phyloP scores from a whole-genome alignment of 2,329 filamentous ascomycete species.

The Arachnomyces sp. region DNA sequence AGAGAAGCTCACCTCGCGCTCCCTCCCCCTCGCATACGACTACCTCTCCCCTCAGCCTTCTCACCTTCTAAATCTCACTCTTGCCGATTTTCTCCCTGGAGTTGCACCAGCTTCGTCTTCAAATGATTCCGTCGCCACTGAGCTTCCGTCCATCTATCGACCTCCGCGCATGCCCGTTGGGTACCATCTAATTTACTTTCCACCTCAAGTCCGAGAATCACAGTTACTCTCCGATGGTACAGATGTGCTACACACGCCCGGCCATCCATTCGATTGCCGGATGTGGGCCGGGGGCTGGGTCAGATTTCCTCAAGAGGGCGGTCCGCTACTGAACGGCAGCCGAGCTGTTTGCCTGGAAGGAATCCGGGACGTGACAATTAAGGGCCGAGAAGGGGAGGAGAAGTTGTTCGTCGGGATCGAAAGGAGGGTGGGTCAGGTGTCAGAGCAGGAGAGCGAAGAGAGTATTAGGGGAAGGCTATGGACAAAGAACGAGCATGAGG shows the following conservation, averaged over 20 bases:
- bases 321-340: conserved; percentile 24
- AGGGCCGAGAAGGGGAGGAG: conserved; percentile 43
- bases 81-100: conserved; percentile 47
- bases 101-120: conserved; percentile 15
- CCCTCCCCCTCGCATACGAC: conserved; percentile 44
- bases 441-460: conserved; percentile 27
- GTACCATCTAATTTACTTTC: conserved; percentile 84
- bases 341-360: conserved; percentile 39
- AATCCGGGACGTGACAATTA: conserved; percentile 42
- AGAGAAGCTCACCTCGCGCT: conserved; percentile 40
- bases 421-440: conserved; percentile 39
- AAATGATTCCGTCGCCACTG: conserved; percentile 19
- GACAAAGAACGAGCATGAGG: conserved; percentile 34
- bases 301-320: conserved; percentile 36
- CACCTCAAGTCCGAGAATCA: conserved; percentile 54
- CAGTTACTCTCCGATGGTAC: conserved; percentile 73
- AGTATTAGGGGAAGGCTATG: conserved; percentile 35
- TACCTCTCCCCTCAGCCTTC: conserved; percentile 54
- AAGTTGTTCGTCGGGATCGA: conserved; percentile 56
- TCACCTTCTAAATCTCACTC: conserved; percentile 55
- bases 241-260: conserved; percentile 69
- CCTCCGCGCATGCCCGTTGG: conserved; percentile 37
- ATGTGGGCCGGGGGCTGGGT: conserved; percentile 85
- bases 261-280: conserved; percentile 60
- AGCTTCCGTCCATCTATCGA: conserved; percentile 26